phyloP scores from a whole-genome alignment of 805 yeast species.

The Ogataea neopini region DNA sequence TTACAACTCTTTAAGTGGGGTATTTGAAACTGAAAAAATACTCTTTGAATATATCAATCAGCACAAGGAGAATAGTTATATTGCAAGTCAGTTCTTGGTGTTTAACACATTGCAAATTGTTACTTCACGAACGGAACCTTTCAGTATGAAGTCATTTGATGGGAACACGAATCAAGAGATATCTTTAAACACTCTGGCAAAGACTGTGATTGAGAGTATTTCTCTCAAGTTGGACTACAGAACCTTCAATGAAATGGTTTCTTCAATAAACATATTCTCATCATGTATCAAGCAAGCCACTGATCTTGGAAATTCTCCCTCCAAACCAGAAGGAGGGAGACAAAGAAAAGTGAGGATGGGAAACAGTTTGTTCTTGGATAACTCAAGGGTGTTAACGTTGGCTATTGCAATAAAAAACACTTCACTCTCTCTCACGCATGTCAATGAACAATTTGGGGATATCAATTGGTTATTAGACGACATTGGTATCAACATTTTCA shows the following conservation, averaged over 20 bases:
- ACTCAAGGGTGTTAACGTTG: slow-evolving; percentile 15
- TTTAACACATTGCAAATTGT: slow-evolving; percentile 26
- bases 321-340: not conserved
- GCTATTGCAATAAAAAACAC: slow-evolving; percentile 20
- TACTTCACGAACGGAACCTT: not conserved
- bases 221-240: slow-evolving; percentile 29
- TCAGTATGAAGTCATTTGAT: slow-evolving; percentile 27
- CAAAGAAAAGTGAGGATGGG: slow-evolving; percentile 26
- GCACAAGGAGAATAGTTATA: slow-evolving; percentile 3
- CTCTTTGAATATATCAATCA: slow-evolving; percentile 22
- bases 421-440: slow-evolving; percentile 14
- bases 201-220: slow-evolving; percentile 28
- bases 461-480: slow-evolving; percentile 22
- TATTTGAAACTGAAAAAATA: slow-evolving; percentile 38
- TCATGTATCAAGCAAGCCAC: slow-evolving; percentile 1
- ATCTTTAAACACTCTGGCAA: slow-evolving; percentile 17
- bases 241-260: slow-evolving; percentile 31
- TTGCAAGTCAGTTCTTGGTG: slow-evolving; percentile 22
- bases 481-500: slow-evolving; percentile 19
- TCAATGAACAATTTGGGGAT: slow-evolving; percentile 38
- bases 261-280: slow-evolving; percentile 1
- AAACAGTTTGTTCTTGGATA: slow-evolving; percentile 27
- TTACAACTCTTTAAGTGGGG: slow-evolving; percentile 38
- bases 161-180: slow-evolving; percentile 32
- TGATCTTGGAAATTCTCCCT: not conserved